Evolutionary conservation across 345 rosid species (phyloP), one percentile per base, ranked within the genome.

Genomic region (Aquilaria sinensis): DNA sequence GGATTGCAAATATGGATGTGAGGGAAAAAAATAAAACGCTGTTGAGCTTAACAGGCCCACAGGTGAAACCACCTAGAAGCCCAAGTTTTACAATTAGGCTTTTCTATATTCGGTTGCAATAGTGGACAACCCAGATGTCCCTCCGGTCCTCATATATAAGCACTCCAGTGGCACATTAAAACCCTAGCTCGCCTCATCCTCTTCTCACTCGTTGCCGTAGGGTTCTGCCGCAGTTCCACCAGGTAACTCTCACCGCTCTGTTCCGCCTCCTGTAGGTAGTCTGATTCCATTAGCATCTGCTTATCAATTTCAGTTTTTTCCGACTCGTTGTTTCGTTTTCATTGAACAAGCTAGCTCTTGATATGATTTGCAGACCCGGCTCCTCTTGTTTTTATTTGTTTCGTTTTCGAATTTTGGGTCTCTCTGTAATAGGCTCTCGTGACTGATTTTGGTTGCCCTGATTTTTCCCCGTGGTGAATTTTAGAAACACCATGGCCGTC

Each of bases 401-500:
- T 23, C 30, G 9, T 53, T 47, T 53, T 13, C 2, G 3, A 41
- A 31, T 58, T 12, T 34, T 66, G 31, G 34, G 2, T 53, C 0
- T 1, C 11, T 60, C 45, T 10, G 34, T 53, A 47, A 13, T 6
- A 13, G 30, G 43, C 37, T 37, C 5, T 49, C 34, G 14, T 16
- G 31, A 10, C 12, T 32, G 2, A 23, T 47, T 54, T 32, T 34
- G 56, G 8, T 10, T 0, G 1, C 7, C 14, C 48, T 7, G 12
- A 32, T 29, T 6, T 13, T 30, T 10, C 34, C 31, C 3, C 15
- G 9, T 34, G n/a, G 4, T 37, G 23, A 15, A 4, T 31, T 48
- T 31, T 33, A 4, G 51, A 85, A 82, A 52, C 51, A 68, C 60
- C 70, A 85, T 85, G 91, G 87, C 83, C 2, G 87, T 78, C 51